phyloP scores from a whole-genome alignment of 2,329 filamentous ascomycete genomes.

The Fusarium sambucinum region DNA sequence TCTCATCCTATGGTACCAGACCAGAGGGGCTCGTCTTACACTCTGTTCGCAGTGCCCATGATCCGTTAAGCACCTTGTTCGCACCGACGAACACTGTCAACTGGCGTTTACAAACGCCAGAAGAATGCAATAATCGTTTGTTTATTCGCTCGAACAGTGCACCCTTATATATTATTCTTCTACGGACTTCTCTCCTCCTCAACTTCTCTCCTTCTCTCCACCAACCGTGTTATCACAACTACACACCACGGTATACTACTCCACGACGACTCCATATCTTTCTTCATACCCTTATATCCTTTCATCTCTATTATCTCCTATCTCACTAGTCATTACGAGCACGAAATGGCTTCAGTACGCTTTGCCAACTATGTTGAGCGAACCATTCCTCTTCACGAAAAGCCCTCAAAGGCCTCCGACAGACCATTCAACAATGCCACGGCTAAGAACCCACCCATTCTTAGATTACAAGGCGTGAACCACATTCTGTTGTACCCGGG shows the following conservation, averaged over 20 bases:
- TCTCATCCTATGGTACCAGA: not conserved
- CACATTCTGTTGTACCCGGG: constrained; percentile 54
- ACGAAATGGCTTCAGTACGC: constrained; percentile 19
- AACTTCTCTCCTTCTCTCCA: not conserved
- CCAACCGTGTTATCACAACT: too few relatives aligned
- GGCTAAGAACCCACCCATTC: constrained; percentile 6
- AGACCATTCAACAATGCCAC: constrained; percentile 36
- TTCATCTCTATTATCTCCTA: too few relatives aligned
- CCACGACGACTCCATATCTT: too few relatives aligned
- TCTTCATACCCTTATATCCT: too few relatives aligned
- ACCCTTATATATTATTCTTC: not conserved
- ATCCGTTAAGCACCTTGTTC: not conserved
- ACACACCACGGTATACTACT: too few relatives aligned
- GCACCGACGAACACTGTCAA: not conserved
- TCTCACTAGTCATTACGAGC: too few relatives aligned
- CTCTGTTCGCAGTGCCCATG: not conserved
- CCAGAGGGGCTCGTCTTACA: not conserved
- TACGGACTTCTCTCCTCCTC: not conserved
- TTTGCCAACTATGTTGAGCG: constrained; percentile 39
- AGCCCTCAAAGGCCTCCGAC: not conserved
- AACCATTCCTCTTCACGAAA: not conserved
- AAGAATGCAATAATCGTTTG: not conserved
- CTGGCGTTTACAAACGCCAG: not conserved
- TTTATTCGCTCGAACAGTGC: not conserved
- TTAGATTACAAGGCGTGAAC: constrained; percentile 38